Evolutionary conservation across 805 yeast species (phyloP).

Genomic region (Metschnikowia gruessii): DNA sequence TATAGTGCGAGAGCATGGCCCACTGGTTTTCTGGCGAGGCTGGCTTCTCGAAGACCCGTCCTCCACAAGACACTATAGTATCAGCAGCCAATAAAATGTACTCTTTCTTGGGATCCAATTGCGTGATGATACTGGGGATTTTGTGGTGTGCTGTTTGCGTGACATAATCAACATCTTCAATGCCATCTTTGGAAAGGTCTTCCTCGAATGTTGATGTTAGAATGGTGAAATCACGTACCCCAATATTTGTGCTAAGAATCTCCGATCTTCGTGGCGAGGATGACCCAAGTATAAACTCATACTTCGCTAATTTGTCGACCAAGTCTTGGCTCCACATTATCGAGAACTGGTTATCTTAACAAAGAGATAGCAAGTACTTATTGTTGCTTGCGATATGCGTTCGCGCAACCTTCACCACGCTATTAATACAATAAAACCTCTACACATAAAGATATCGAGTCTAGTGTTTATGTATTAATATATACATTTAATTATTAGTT

Average conservation of each 20-base stretch:
- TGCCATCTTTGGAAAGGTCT: slow-evolving; percentile 54
- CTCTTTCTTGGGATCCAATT: slow-evolving; percentile 24
- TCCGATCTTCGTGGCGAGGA: slow-evolving; percentile 79
- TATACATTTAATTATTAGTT: too few relatives aligned
- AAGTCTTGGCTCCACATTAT: slow-evolving; percentile 13
- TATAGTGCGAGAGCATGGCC: slow-evolving; percentile 30
- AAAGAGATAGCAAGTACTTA: not conserved
- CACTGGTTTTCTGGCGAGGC: slow-evolving; percentile 26
- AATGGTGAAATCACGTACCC: slow-evolving; percentile 41
- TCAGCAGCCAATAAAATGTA: slow-evolving; percentile 62
- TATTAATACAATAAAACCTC: too few relatives aligned
- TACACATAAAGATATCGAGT: too few relatives aligned
- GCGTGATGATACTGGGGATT: slow-evolving; percentile 56
- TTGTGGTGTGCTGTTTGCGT: slow-evolving; percentile 66
- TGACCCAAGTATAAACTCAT: slow-evolving; percentile 66
- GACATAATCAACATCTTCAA: slow-evolving; percentile 57
- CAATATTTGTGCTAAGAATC: slow-evolving; percentile 57
- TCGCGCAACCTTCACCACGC: too few relatives aligned
- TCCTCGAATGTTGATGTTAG: slow-evolving; percentile 74
- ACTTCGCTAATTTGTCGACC: not conserved
- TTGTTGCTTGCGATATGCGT: not conserved
- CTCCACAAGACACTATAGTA: slow-evolving; percentile 64
- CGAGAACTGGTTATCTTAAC: not conserved
- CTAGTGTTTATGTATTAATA: too few relatives aligned
- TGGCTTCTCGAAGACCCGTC: slow-evolving; percentile 78